Base-by-base conservation (phyloP, 1,284 basidiomycete genomes). In the Bjerkandera adusta region DNA sequence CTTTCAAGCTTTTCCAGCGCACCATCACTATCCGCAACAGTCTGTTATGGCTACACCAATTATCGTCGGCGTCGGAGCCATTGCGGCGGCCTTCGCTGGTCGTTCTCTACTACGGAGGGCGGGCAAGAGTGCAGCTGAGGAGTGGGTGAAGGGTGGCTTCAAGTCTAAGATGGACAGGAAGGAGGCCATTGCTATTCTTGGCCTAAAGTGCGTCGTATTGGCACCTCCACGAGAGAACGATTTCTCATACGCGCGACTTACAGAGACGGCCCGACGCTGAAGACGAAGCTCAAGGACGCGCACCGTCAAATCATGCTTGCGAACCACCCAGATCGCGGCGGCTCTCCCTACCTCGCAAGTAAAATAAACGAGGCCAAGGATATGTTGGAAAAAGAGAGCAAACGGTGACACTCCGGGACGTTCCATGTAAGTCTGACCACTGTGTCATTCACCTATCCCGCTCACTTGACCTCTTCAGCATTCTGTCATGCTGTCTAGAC, bases 341-440 rank as follows among this genome's bases (percentile, higher is more conserved):
- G 96, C 25, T 89, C 92, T 10, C 96, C 96, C 1, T 97, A 96
- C 68, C 71, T 99, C 32, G 96, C 96, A n/a, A 95, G 92, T 62
- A 98, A 97, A 76, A 92, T 96, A 48, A 97, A 96, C 67, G 93
- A 97, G 62, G 93, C 92, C 0, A 92, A 91, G 62, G 89, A 92
- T 56, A 56, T 92, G 48, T 66, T 93, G 24, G 90, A 93, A 43
- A 87, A 83, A 30, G 80, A 83, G 47, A 70, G 72, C 45, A 72
- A 70, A 56, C 60, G 62, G 43, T 67, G 73, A 61, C 74, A 59
- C 62, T 41, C 12, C 22, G 35, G 36, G 30, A 36, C 45, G 18
- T 15, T 38, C n/a, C 12, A 22, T 38, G 37, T 32, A 35, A 18
- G 8, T 22, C 47, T 47, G 36, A n/a, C 34, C 16, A 35, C 44